A percentile compares a stretch with the other conserved stretches of the same genome.
Evolutionary conservation across 2,329 filamentous ascomycete genomes (phyloP).

Genomic region (Ploettnerulaceae sp.): DNA sequence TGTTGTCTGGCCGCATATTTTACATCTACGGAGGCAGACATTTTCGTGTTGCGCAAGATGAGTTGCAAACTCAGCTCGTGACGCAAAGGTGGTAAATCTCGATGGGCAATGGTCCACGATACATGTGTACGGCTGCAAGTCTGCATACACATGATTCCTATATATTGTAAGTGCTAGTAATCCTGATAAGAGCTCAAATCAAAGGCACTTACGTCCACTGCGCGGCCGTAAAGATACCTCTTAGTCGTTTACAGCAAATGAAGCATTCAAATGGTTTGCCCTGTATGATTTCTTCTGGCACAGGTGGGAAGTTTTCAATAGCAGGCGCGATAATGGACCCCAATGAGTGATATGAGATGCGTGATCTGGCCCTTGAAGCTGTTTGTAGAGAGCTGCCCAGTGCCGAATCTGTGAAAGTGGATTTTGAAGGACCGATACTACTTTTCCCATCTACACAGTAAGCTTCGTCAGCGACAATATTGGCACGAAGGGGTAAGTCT

Average conservation of each 20-base stretch:
- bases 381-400: background rate
- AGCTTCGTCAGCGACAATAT: background rate
- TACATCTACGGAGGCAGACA: background rate
- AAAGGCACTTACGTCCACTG: background rate
- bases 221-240: background rate
- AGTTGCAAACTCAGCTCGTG: background rate
- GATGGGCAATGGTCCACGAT: background rate
- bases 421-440: background rate
- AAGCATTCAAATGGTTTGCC: background rate
- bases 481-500: background rate
- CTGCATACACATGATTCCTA: background rate
- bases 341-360: background rate
- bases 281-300: background rate
- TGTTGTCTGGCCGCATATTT: background rate
- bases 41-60: background rate
- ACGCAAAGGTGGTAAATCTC: background rate
- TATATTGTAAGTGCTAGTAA: background rate
- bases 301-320: background rate
- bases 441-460: background rate
- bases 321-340: background rate
- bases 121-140: background rate
- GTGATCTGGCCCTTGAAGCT: background rate
- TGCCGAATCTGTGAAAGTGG: background rate
- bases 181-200: background rate
- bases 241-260: background rate